Evolutionary conservation across 176 grass and related monocot species (phyloP).

Genomic region (Lolium multiflorum): DNA sequence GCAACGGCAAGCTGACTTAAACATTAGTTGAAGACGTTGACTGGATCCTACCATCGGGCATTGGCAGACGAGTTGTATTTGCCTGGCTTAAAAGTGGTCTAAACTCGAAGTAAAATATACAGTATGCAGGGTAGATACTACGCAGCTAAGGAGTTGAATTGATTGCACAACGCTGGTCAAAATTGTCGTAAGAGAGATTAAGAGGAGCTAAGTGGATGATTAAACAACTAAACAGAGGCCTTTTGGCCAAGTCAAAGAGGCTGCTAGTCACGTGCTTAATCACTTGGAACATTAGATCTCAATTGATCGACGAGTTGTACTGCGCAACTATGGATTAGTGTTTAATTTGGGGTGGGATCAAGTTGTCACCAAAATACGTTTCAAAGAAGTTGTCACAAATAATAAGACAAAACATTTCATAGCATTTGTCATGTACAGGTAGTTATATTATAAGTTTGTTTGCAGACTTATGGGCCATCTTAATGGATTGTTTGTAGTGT

Average conservation of each 20-base stretch:
- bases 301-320: slow-evolving; percentile 26
- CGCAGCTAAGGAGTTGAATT: slow-evolving; percentile 32
- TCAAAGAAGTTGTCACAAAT: not conserved
- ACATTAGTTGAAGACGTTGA: not conserved
- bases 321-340: not conserved
- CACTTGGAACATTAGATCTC: slow-evolving; percentile 29
- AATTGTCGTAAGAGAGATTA: slow-evolving; percentile 1
- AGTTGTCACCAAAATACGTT: not conserved
- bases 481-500: not conserved
- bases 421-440: not conserved
- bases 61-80: slow-evolving; percentile 35
- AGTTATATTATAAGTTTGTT: not conserved
- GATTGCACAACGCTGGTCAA: slow-evolving; percentile 50
- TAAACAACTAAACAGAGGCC: slow-evolving; percentile 30
- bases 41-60: slow-evolving; percentile 38
- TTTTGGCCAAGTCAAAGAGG: slow-evolving; percentile 44
- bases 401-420: not conserved
- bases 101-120: not conserved
- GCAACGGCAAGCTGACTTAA: slow-evolving; percentile 37
- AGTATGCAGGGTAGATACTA: slow-evolving; percentile 5
- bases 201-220: slow-evolving; percentile 40
- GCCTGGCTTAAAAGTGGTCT: slow-evolving; percentile 26
- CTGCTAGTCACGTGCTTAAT: slow-evolving; percentile 56
- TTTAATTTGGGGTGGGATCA: not conserved
- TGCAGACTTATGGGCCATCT: not conserved